Base-by-base conservation (phyloP, 345 rosid species). In the Passiflora organensis region DNA sequence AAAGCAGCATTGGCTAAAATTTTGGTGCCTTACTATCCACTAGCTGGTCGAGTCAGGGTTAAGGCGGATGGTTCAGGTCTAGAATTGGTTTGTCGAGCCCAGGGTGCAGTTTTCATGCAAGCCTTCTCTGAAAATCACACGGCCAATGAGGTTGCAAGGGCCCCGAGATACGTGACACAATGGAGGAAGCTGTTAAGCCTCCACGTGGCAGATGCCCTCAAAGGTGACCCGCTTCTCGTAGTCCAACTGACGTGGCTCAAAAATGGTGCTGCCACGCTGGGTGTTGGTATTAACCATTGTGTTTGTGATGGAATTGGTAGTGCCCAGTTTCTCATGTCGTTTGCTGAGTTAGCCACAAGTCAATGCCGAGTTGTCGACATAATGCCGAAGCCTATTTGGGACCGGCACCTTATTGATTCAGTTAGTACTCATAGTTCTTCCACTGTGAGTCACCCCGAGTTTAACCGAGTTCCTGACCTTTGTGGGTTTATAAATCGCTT, bases 191-290 rank as follows among this genome's bases (percentile, higher is more conserved):
- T 90, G 28, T 56, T 87, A 44, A 79, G 85, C 10, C 51, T 76
- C 51, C 73, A 74, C 56, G 87, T 80, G 72, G 67, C 67, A 0
- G 97, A 90, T 46, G 95, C 82, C 2, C 79, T 90, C 21, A 61
- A 69, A n/a, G 95, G 88, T 32, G 91, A 77, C 22, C 94, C 97
- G 10, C 79, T 77, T 5, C 72, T 90, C 15, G 90, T 80, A 0
- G 66, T 87, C 51, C 95, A 90, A 82, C 87, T 90, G 42, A 84
- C 97, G 58, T 90, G 97, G 97, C 87, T 87, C 10, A 57, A 60
- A 44, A 94, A 83, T 51, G 97, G 94, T 1, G 80, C 62, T 38
- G 91, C 87, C 0, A 74, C 87, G 10, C 51, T 90, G 4, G 94
- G 83, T 13, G 71, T 87, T 24, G 94, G 89, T 2, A 38, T 87